Evolutionary conservation across 2,329 filamentous ascomycete species (phyloP).

Genomic region (Xylaria polymorpha): DNA sequence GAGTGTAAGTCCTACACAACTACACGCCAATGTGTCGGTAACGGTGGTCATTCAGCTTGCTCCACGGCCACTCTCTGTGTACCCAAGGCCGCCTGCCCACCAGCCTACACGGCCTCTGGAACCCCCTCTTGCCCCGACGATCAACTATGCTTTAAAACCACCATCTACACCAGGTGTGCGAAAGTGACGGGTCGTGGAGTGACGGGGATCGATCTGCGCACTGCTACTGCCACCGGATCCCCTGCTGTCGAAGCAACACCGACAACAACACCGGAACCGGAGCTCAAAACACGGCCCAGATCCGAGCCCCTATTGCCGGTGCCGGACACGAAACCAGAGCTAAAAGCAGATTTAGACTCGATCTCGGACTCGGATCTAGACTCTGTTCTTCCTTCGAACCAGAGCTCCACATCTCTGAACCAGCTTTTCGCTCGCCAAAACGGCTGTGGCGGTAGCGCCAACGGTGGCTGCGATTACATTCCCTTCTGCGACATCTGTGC

Average conservation of each 20-base stretch:
- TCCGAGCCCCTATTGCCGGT: conserved; percentile 5
- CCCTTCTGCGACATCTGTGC: conserved; percentile 17
- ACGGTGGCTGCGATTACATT: conserved; percentile 17
- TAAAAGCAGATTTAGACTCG: not conserved
- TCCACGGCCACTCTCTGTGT: not conserved
- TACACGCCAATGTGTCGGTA: not conserved
- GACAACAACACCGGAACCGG: conserved; percentile 5
- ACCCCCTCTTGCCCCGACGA: conserved; percentile 4
- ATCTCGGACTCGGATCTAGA: conserved; percentile 13
- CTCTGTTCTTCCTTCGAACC: conserved; percentile 2
- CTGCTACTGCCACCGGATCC: conserved; percentile 12
- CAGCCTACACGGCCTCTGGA: conserved; percentile 14
- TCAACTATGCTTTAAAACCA: conserved; percentile 9
- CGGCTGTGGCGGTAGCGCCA: conserved; percentile 19
- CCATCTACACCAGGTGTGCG: conserved; percentile 15
- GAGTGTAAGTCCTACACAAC: conserved; percentile 17
- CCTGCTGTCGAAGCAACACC: conserved; percentile 13
- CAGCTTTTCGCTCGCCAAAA: conserved; percentile 18
- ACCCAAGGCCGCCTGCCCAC: conserved; percentile 8
- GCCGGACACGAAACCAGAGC: conserved; percentile 11
- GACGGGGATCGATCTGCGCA: conserved; percentile 10
- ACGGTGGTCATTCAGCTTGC: too few species aligned
- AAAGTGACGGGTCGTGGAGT: conserved; percentile 6
- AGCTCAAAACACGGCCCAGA: not conserved
- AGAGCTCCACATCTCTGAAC: conserved; percentile 10